Conservation (phyloP, 2,329 filamentous ascomycete species). For the Paradendryphiella salina region DNA sequence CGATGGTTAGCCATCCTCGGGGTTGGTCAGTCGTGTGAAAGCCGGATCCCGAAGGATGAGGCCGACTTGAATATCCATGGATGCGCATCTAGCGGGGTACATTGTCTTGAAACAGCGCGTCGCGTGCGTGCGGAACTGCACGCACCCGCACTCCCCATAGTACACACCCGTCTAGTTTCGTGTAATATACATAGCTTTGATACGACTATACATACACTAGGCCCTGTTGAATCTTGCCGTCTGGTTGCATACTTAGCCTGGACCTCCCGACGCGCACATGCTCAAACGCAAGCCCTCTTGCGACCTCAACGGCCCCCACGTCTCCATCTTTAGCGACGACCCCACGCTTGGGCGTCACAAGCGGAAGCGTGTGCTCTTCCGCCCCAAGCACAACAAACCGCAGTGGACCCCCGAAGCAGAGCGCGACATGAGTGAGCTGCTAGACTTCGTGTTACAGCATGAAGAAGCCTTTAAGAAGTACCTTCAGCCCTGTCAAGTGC, state of each 20-base stretch:
- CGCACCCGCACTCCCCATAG: conserved; percentile 11
- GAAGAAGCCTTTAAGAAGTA: conserved; percentile 56
- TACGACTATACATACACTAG: conserved; percentile 11
- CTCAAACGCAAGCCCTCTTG: conserved; percentile 32
- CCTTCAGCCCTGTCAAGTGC: background rate
- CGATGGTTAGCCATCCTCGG: too few relatives aligned
- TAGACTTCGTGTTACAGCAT: conserved; percentile 60
- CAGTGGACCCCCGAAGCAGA: conserved; percentile 29
- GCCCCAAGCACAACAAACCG: conserved; percentile 22
- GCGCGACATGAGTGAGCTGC: conserved; percentile 64
- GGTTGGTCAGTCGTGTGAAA: too few relatives aligned
- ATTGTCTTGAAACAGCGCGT: conserved; percentile 14
- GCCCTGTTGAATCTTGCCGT: conserved; percentile 2
- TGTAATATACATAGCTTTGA: background rate
- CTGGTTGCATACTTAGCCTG: background rate
- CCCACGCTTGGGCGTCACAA: conserved; percentile 23
- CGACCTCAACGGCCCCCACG: conserved; percentile 22
- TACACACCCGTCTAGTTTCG: background rate
- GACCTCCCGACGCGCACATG: conserved; percentile 16
- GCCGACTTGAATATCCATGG: too few relatives aligned
- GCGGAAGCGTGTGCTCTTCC: conserved; percentile 29
- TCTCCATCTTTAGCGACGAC: conserved; percentile 28
- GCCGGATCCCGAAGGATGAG: background rate
- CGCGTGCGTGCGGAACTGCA: conserved; percentile 17
- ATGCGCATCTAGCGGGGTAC: conserved; percentile 4